phyloP scores from a whole-genome alignment of 176 grass and related monocot species.

The Secale cereale region DNA sequence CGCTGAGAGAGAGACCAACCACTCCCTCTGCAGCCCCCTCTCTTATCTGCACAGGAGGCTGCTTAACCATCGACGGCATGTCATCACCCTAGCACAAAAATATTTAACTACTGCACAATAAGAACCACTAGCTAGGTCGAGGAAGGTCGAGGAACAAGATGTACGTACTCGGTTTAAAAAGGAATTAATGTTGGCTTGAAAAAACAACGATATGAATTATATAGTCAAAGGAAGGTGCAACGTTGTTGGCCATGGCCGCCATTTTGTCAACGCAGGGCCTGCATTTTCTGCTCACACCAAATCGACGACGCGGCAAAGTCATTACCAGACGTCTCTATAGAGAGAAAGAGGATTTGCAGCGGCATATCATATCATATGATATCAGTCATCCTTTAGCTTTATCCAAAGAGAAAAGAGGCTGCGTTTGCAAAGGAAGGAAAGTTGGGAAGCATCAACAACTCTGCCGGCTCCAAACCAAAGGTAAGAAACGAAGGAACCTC shows the following conservation, averaged over 20 bases:
- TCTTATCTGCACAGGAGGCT: not conserved
- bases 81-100: not conserved
- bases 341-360: not conserved
- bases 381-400: conserved; percentile 3
- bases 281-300: conserved; percentile 23
- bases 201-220: conserved; percentile 1
- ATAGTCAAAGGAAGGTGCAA: conserved; percentile 8
- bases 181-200: conserved; percentile 1
- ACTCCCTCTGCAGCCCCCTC: not conserved
- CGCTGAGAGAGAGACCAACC: not conserved
- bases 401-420: not conserved
- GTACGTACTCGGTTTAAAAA: not conserved
- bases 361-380: not conserved
- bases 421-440: not conserved
- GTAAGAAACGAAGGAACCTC: conserved; percentile 9
- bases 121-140: not conserved
- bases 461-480: not conserved
- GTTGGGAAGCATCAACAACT: conserved; percentile 19
- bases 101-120: not conserved
- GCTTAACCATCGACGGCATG: not conserved
- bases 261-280: conserved; percentile 18
- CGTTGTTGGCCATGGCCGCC: not conserved
- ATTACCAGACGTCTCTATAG: not conserved
- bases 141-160: not conserved
- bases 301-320: not conserved